A percentile compares a stretch with the other conserved stretches of the same genome.
Evolutionary conservation across 331 rosid genomes (phyloP).

Genomic region (Quercus phellos): DNA sequence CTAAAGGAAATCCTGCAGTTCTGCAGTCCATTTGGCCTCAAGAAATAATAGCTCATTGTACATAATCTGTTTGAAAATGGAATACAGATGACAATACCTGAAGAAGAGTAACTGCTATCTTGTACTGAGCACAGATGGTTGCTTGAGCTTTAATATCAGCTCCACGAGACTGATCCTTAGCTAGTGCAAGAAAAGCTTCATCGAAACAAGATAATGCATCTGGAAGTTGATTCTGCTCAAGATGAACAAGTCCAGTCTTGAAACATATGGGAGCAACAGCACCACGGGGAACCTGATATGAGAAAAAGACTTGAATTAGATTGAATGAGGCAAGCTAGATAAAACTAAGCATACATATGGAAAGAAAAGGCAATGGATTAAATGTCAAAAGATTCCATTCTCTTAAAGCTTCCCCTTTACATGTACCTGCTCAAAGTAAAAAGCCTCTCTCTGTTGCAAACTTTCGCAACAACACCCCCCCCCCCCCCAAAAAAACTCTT

Average conservation of each 20-base stretch:
- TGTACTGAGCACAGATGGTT: slow-evolving; percentile 96
- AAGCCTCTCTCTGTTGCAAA: slow-evolving; percentile 6
- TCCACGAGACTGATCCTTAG: slow-evolving; percentile 94
- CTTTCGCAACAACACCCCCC: background rate
- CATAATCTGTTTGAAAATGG: slow-evolving; percentile 2
- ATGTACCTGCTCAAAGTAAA: background rate
- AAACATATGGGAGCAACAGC: slow-evolving; percentile 85
- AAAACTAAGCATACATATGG: background rate
- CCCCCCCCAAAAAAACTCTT: no score
- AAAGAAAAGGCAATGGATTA: background rate
- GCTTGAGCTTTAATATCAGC: slow-evolving; percentile 97
- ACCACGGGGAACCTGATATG: slow-evolving; percentile 89
- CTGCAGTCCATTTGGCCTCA: background rate
- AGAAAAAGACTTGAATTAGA: slow-evolving; percentile 26
- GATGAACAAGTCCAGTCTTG: slow-evolving; percentile 94
- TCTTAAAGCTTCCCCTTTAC: background rate
- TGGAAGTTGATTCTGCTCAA: slow-evolving; percentile 88
- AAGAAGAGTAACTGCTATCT: slow-evolving; percentile 90
- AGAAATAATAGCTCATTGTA: slow-evolving; percentile 21
- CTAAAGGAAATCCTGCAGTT: background rate
- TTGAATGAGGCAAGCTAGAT: slow-evolving; percentile 8
- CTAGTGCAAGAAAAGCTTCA: slow-evolving; percentile 91
- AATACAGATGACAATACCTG: slow-evolving; percentile 48
- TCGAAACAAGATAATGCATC: slow-evolving; percentile 95
- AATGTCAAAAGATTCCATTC: background rate